Conservation (phyloP, 2,329 filamentous ascomycete species). For the Fusarium pilosicola region DNA sequence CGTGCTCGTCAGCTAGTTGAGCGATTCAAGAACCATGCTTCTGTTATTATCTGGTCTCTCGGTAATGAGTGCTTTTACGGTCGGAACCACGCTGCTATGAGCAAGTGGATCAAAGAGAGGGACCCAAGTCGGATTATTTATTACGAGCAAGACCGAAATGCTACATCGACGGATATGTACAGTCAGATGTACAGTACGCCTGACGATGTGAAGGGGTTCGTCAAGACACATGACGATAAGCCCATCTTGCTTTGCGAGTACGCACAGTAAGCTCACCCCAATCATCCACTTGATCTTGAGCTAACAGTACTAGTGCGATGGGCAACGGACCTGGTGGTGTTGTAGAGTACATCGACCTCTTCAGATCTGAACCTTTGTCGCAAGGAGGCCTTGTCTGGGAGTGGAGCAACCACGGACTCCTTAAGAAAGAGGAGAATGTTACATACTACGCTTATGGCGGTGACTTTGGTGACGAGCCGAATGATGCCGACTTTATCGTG, state of each 20-base stretch:
- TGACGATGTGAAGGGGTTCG: constrained; percentile 41
- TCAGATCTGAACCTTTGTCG: constrained; percentile 59
- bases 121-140: constrained; percentile 69
- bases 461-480: constrained; percentile 69
- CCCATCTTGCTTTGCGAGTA: constrained; percentile 68
- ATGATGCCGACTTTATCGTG: constrained; percentile 69
- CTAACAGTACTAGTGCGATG: constrained; percentile 62
- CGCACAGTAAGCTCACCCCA: constrained; percentile 47
- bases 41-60: constrained; percentile 75
- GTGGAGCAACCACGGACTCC: constrained; percentile 64
- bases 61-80: constrained; percentile 80
- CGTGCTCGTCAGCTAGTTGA: constrained; percentile 71
- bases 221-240: constrained; percentile 48
- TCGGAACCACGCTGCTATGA: constrained; percentile 74
- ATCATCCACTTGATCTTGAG: fast-evolving
- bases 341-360: constrained; percentile 73
- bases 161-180: constrained; percentile 69
- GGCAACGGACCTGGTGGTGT: constrained; percentile 76
- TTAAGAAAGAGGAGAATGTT: constrained; percentile 1
- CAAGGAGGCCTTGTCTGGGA: constrained; percentile 76
- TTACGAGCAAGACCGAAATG: constrained; percentile 71
- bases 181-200: constrained; percentile 72
- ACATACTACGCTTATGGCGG: constrained; percentile 62
- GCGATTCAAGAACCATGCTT: constrained; percentile 69
- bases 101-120: constrained; percentile 66